These are phyloP conservation scores for Russula sp. DNA, from an alignment of 768 basidiomycete species.

Conservation along the genomic window DNA sequence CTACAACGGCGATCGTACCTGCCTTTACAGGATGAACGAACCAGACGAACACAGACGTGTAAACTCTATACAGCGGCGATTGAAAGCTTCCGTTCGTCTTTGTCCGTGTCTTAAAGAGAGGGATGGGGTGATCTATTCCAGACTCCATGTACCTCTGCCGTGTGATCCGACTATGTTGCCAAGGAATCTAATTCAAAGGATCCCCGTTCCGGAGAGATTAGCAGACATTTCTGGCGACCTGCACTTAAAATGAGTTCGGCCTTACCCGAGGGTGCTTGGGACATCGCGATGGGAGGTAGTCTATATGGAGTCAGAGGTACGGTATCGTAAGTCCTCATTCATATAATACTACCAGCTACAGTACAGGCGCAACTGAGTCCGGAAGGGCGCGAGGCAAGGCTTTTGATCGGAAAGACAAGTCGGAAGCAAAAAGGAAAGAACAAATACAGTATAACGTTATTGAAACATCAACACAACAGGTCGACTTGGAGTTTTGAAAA, in stretches of 20 bases:
- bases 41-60: not conserved
- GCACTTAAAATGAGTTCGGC: not conserved
- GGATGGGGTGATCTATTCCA: not conserved
- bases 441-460: constrained; percentile 27
- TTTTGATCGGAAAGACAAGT: not conserved
- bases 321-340: not conserved
- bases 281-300: not conserved
- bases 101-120: constrained; percentile 1
- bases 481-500: not conserved
- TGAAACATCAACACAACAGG: constrained; percentile 4
- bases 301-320: not conserved
- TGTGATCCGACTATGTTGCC: constrained; percentile 12
- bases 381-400: not conserved
- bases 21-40: not conserved
- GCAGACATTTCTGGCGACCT: not conserved
- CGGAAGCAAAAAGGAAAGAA: constrained; percentile 17
- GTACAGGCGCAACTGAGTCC: not conserved
- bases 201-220: constrained; percentile 3
- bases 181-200: constrained; percentile 8
- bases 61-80: not conserved
- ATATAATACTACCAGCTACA: not conserved
- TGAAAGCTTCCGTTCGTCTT: not conserved
- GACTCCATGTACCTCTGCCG: constrained; percentile 2
- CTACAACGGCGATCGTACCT: constrained; percentile 9
- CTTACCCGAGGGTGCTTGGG: not conserved